phyloP scores from a whole-genome alignment of 1,284 basidiomycete species.

The Ustilago nuda region DNA sequence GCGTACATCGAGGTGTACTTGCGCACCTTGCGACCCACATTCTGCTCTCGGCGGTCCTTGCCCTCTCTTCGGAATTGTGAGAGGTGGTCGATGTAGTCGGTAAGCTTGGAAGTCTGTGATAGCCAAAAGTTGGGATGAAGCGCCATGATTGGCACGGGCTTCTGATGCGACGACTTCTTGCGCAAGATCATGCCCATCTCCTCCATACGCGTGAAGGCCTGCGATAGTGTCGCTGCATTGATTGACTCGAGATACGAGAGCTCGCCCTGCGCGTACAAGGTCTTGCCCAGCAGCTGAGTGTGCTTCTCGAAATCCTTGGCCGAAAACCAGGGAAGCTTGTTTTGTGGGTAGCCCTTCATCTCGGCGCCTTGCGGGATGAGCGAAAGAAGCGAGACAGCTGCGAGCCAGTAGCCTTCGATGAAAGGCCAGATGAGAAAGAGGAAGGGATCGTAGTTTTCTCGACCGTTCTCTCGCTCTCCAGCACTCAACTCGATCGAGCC shows the following conservation, averaged over 20 bases:
- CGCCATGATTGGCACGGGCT: constrained; percentile 67
- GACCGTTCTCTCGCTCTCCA: constrained; percentile 63
- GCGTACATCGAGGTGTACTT: constrained; percentile 43
- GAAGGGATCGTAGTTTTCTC: constrained; percentile 67
- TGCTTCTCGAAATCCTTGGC: constrained; percentile 68
- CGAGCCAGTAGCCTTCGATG: constrained; percentile 69
- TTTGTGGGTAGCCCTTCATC: constrained; percentile 25
- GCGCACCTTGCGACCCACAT: constrained; percentile 38
- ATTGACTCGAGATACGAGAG: constrained; percentile 68
- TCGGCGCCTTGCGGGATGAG: constrained; percentile 56
- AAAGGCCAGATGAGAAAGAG: constrained; percentile 67
- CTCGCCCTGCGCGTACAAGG: constrained; percentile 68
- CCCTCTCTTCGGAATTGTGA: constrained; percentile 68
- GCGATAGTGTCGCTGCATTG: constrained; percentile 59
- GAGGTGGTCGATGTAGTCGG: constrained; percentile 64
- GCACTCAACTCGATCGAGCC: constrained; percentile 43
- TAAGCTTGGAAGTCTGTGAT: constrained; percentile 54
- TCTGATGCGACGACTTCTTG: constrained; percentile 59
- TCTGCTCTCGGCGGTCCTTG: constrained; percentile 64
- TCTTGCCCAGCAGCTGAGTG: constrained; percentile 69
- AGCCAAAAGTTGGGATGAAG: constrained; percentile 67
- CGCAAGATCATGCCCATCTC: constrained; percentile 60
- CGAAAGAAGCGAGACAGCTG: constrained; percentile 67
- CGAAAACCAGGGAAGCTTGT: constrained; percentile 65
- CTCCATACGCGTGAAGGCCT: constrained; percentile 60